Evolutionary conservation across 2,329 filamentous ascomycete genomes (phyloP).

Genomic region (Colletotrichum spaethianum): DNA sequence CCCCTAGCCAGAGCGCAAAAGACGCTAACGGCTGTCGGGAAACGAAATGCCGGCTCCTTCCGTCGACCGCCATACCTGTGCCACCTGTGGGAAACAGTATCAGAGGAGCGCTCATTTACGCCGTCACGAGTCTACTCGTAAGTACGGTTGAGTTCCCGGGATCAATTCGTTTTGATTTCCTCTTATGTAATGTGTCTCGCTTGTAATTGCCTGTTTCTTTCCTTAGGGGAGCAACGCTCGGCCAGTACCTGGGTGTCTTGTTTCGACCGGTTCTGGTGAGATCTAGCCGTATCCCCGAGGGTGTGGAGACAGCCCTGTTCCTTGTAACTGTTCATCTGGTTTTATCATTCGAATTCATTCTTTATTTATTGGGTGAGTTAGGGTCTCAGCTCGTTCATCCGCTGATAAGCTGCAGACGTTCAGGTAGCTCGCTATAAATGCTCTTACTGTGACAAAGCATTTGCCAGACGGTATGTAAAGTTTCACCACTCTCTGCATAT

Average conservation of each 20-base stretch:
- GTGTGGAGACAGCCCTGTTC: no score
- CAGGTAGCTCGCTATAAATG: conserved; percentile 40
- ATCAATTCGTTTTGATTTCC: no score
- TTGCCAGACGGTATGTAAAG: conserved; percentile 42
- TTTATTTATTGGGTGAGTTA: background rate
- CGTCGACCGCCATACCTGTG: conserved; percentile 34
- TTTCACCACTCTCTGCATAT: no score
- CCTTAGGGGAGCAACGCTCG: background rate
- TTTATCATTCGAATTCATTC: background rate
- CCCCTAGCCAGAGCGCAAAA: background rate
- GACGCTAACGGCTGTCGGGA: background rate
- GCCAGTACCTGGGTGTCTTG: background rate
- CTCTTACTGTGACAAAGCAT: conserved; percentile 43
- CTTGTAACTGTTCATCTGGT: background rate
- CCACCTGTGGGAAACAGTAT: conserved; percentile 46
- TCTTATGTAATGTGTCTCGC: no score
- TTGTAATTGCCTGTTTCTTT: background rate
- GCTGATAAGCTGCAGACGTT: conserved; percentile 27
- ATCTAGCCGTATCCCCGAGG: background rate
- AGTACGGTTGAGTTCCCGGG: conserved; percentile 8
- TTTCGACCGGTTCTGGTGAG: background rate
- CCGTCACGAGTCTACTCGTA: conserved; percentile 47
- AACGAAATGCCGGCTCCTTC: conserved; percentile 20
- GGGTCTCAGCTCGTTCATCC: background rate
- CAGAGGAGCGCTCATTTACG: conserved; percentile 47